Conservation (phyloP, 495 filamentous ascomycete genomes). For the Podospora didyma region DNA sequence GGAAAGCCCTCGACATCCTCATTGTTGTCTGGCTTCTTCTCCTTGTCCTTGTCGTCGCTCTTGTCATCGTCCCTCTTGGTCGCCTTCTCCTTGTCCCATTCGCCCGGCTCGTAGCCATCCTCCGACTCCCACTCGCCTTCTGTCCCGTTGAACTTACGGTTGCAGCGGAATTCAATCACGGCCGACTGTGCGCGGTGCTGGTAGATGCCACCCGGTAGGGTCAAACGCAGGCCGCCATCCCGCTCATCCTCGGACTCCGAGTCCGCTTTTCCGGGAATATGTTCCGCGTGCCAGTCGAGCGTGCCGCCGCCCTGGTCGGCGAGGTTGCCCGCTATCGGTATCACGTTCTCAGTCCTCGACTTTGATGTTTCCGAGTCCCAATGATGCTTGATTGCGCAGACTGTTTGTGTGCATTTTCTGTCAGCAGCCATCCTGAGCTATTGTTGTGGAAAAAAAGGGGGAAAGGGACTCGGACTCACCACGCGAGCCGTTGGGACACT, state of each 20-base stretch:
- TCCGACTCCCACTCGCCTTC: slow-evolving; percentile 57
- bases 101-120: slow-evolving; percentile 37
- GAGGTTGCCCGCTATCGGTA: slow-evolving; percentile 73
- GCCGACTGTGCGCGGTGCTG: slow-evolving; percentile 58
- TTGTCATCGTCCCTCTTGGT: no score
- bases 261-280: no score
- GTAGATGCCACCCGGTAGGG: slow-evolving; percentile 64
- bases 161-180: slow-evolving; percentile 81
- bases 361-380: slow-evolving; percentile 34
- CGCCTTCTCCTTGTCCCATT: no score
- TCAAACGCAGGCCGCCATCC: slow-evolving; percentile 64
- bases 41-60: slow-evolving; percentile 10
- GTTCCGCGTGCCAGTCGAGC: slow-evolving; percentile 59
- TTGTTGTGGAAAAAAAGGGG: no score
- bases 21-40: slow-evolving; percentile 34
- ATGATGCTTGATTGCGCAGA: slow-evolving; percentile 72
- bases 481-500: slow-evolving; percentile 60
- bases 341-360: slow-evolving; percentile 45
- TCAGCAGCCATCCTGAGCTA: no score
- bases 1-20: slow-evolving; percentile 33
- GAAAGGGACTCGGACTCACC: slow-evolving; percentile 47
- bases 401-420: no score
- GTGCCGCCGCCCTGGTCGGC: slow-evolving; percentile 43
- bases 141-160: slow-evolving; percentile 60
- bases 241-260: no score